These are phyloP conservation scores for Coffea humblotiana DNA, from an alignment of 305 asterid genomes.

Conservation along the genomic window DNA sequence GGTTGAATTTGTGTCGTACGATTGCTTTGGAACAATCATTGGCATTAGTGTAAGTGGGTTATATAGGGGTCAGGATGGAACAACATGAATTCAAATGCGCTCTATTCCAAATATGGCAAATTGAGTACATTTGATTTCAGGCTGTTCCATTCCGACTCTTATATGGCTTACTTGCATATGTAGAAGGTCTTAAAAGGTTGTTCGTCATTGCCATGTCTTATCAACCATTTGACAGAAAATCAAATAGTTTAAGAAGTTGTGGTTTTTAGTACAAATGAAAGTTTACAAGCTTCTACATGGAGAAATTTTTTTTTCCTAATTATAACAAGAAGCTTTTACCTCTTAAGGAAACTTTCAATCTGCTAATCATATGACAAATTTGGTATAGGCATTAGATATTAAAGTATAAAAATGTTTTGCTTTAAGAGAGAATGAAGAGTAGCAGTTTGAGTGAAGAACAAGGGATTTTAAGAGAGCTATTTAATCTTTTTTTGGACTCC, in stretches of 20 bases:
- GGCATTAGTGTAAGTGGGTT: too few species aligned
- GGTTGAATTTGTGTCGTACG: background rate
- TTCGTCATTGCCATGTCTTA: background rate
- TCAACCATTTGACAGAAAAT: background rate
- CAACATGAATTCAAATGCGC: too few species aligned
- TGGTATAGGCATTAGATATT: background rate
- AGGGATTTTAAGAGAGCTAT: too few species aligned
- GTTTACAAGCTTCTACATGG: background rate
- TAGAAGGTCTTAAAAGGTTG: background rate
- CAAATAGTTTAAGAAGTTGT: background rate
- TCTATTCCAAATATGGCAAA: background rate
- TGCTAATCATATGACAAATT: background rate
- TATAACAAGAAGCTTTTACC: background rate
- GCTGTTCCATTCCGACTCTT: background rate
- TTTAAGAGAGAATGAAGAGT: background rate
- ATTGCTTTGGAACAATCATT: too few species aligned
- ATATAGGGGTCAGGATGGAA: too few species aligned
- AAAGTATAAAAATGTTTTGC: background rate
- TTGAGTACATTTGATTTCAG: background rate
- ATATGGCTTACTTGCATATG: background rate
- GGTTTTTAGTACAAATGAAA: background rate
- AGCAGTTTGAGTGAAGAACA: background rate
- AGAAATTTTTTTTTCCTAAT: background rate
- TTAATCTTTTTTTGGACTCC: background rate
- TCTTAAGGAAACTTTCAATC: background rate